Evolutionary conservation across 2,329 filamentous ascomycete species (phyloP).

Genomic region (Thelonectria rubi): DNA sequence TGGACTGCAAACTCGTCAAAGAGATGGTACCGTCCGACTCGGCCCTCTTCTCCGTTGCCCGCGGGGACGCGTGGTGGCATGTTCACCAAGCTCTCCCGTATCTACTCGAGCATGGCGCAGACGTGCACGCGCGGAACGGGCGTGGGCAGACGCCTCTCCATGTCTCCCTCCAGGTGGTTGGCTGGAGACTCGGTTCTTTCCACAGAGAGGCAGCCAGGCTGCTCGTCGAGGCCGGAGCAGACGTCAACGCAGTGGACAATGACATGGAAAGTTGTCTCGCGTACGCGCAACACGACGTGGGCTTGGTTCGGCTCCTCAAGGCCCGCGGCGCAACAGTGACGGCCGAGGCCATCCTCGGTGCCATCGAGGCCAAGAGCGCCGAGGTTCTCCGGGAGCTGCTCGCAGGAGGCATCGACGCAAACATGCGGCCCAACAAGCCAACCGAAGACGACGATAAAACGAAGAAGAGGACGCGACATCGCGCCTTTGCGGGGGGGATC

Average conservation of each 20-base stretch:
- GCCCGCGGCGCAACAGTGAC: slow-evolving; percentile 28
- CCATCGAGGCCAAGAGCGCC: slow-evolving; percentile 24
- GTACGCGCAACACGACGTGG: slow-evolving; percentile 8
- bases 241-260: slow-evolving; percentile 30
- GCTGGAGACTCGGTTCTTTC: slow-evolving; percentile 14
- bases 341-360: slow-evolving; percentile 26
- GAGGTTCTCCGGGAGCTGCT: slow-evolving; percentile 25
- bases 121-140: slow-evolving; percentile 22
- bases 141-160: slow-evolving; percentile 32
- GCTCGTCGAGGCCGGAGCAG: slow-evolving; percentile 35
- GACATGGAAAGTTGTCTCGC: slow-evolving; percentile 26
- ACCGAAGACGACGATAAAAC: not conserved
- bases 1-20: too few species aligned
- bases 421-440: slow-evolving; percentile 17
- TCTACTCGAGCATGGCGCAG: slow-evolving; percentile 30
- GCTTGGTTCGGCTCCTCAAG: slow-evolving; percentile 26
- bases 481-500: too few species aligned
- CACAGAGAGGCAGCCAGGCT: slow-evolving; percentile 27
- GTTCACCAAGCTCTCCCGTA: slow-evolving; percentile 37
- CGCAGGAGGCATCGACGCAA: slow-evolving; percentile 22
- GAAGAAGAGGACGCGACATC: not conserved
- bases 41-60: not conserved
- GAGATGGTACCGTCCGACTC: not conserved
- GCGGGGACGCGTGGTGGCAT: slow-evolving; percentile 36
- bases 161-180: slow-evolving; percentile 20